These are phyloP conservation scores for Penicillium riverlandense DNA, from an alignment of 495 filamentous ascomycete species.

Conservation along the genomic window DNA sequence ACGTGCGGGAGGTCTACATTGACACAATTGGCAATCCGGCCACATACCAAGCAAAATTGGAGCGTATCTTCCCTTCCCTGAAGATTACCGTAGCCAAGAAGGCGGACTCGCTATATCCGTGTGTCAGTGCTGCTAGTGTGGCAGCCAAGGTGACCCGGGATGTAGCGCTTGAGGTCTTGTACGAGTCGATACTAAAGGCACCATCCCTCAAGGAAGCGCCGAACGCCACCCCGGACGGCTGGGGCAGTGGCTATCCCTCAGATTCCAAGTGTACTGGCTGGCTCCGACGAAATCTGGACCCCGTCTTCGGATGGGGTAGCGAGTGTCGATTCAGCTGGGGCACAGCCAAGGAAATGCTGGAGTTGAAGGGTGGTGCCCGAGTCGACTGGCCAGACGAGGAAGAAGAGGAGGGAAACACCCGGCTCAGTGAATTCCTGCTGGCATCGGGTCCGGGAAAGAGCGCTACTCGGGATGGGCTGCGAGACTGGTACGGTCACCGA, in stretches of 20 bases:
- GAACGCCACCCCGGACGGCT: slow-evolving; percentile 34
- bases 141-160: slow-evolving; percentile 95
- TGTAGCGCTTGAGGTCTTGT: slow-evolving; percentile 72
- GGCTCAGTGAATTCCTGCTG: slow-evolving; percentile 68
- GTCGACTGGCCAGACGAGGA: slow-evolving; percentile 82
- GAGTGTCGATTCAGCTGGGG: slow-evolving; percentile 95
- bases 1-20: slow-evolving; percentile 84
- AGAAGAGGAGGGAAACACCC: slow-evolving; percentile 47
- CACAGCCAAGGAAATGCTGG: slow-evolving; percentile 88
- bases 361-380: slow-evolving; percentile 52
- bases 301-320: slow-evolving; percentile 88
- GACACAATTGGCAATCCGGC: slow-evolving; percentile 85
- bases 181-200: slow-evolving; percentile 37
- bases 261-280: slow-evolving; percentile 75
- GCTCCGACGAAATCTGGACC: slow-evolving; percentile 81
- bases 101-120: slow-evolving; percentile 88
- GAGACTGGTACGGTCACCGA: slow-evolving; percentile 37
- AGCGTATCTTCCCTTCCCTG: slow-evolving; percentile 72
- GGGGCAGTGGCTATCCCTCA: slow-evolving; percentile 92
- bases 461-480: slow-evolving; percentile 22
- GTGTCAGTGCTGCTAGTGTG: slow-evolving; percentile 87
- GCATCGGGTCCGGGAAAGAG: slow-evolving; percentile 16
- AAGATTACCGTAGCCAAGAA: slow-evolving; percentile 90
- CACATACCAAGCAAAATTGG: slow-evolving; percentile 76
- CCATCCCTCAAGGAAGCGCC: slow-evolving; percentile 1